Percentiles rank a stretch among this genome's conserved stretches.
phyloP scores from a whole-genome alignment of 2,329 filamentous ascomycete genomes.

The Fusarium haematococcum region DNA sequence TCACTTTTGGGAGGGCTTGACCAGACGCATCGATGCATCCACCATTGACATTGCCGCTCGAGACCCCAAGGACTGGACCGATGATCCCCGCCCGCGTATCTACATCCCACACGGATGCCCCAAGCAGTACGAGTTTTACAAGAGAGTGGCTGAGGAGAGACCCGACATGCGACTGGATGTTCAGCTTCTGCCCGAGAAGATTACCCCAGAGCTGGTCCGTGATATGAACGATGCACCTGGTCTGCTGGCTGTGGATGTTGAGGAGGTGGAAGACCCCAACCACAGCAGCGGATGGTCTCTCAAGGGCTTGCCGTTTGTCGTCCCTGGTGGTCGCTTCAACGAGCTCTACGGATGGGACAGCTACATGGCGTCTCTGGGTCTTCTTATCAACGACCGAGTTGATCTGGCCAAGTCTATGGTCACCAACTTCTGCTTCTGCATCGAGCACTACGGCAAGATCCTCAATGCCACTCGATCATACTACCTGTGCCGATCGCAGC shows the following conservation, averaged over 20 bases:
- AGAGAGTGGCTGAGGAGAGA: constrained; percentile 77
- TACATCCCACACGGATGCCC: constrained; percentile 89
- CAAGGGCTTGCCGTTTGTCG: constrained; percentile 91
- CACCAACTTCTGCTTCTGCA: constrained; percentile 96
- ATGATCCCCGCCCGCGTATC: constrained; percentile 87
- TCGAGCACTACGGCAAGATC: constrained; percentile 98
- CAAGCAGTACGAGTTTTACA: constrained; percentile 92
- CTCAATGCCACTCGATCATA: constrained; percentile 97
- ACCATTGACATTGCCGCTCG: constrained; percentile 86
- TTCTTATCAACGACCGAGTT: constrained; percentile 86
- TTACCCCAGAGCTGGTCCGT: constrained; percentile 84
- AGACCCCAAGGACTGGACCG: constrained; percentile 96
- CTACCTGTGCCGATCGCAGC: constrained; percentile 93
- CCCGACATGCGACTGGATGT: constrained; percentile 92
- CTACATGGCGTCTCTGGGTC: constrained; percentile 95
- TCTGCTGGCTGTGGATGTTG: constrained; percentile 89
- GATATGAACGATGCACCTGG: constrained; percentile 90
- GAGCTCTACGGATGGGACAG: constrained; percentile 99
- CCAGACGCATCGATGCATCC: constrained; percentile 88
- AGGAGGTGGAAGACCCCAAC: constrained; percentile 73
- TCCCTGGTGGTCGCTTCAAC: constrained; percentile 97
- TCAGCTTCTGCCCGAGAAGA: constrained; percentile 78
- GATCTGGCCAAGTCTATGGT: constrained; percentile 96
- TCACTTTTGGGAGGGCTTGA: constrained; percentile 93
- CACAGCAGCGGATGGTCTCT: constrained; percentile 75